These are phyloP conservation scores for Orbilia ellipsospora DNA, from an alignment of 2,329 filamentous ascomycete species.

Conservation along the genomic window DNA sequence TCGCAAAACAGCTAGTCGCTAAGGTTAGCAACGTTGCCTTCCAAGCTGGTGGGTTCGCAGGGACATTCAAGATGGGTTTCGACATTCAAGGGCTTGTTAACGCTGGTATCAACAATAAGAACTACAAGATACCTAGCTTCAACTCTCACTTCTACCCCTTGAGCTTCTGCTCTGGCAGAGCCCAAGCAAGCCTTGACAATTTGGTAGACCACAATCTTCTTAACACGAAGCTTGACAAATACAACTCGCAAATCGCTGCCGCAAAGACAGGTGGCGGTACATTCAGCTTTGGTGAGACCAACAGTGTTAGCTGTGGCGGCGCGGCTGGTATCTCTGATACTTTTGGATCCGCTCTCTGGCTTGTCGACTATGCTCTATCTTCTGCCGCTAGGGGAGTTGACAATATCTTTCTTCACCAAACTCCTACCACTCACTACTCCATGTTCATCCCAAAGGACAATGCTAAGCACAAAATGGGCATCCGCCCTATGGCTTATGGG, in stretches of 20 bases:
- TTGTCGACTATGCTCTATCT: constrained; percentile 62
- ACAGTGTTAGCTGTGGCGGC: constrained; percentile 63
- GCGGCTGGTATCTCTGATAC: constrained; percentile 63
- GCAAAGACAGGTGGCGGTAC: constrained; percentile 34
- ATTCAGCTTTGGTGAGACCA: constrained; percentile 63
- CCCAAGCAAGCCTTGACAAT: constrained; percentile 12
- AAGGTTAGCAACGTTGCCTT: constrained; percentile 27
- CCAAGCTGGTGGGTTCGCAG: constrained; percentile 31
- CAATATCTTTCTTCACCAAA: constrained; percentile 61
- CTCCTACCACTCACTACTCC: constrained; percentile 33
- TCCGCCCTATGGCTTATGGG: constrained; percentile 35
- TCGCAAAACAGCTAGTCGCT: constrained; percentile 22
- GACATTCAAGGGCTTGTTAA: constrained; percentile 11
- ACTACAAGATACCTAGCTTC: constrained; percentile 39
- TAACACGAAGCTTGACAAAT: constrained; percentile 57
- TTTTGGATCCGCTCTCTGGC: constrained; percentile 64
- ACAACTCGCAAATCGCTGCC: constrained; percentile 57
- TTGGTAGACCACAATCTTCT: constrained; percentile 29
- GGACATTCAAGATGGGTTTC: constrained; percentile 10
- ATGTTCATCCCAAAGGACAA: constrained; percentile 31
- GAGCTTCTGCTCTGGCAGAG: constrained; percentile 27
- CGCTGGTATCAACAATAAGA: constrained; percentile 24
- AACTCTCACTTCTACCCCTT: constrained; percentile 44
- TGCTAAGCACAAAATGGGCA: neutral
- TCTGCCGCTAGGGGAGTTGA: constrained; percentile 63